Base-by-base conservation (phyloP, 2,329 filamentous ascomycete species). In the Monosporascus sp. region DNA sequence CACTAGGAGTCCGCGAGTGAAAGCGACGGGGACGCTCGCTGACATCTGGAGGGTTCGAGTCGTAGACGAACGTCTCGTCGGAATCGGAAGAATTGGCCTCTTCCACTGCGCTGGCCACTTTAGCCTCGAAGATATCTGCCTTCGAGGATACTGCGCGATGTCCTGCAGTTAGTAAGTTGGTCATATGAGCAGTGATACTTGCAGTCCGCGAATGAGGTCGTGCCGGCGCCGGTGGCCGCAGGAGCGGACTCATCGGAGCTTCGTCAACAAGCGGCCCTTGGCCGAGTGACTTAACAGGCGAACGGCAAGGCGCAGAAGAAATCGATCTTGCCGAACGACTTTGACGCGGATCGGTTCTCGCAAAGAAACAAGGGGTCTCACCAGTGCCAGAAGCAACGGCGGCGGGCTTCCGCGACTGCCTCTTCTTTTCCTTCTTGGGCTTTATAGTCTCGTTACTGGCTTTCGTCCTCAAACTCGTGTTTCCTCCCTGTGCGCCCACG, bases 61-160 rank as follows among this genome's bases (percentile, higher is more conserved):
- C 94, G 73, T 99, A 99, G 17, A 99, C 94, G 70, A 97, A 99
- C 0, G 94, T 97, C 72, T 97, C 94, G 65, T 97, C 94, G 1
- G 93, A 97, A 69, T 99, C 94, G 7, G 93, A 97, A 14, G 93
- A 96, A 70, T 97, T 89, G 45, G 90, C 91, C 70, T 97, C 92
- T 68, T 97, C 93, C 50, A 99, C 91, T 8, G 93, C 93, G 69
- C 87, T 97, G 49, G 93, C 93, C 61, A 99, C 91, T 67, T 96
- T 96, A 61, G 92, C 91, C 74, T 97, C 94, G 69, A 99, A 99
- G 50, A 97, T 91, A 72, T 99, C 94, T 67, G 94, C 93, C 75
- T 97, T 97, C 55, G 92, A 96, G 17, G 91, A 94, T 55, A 87
- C 90, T 86, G 79, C 70, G 63, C 67, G 70, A 51, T 60, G 55